These are phyloP conservation scores for Microdochium nivale DNA, from an alignment of 2,329 filamentous ascomycete species.

Conservation along the genomic window DNA sequence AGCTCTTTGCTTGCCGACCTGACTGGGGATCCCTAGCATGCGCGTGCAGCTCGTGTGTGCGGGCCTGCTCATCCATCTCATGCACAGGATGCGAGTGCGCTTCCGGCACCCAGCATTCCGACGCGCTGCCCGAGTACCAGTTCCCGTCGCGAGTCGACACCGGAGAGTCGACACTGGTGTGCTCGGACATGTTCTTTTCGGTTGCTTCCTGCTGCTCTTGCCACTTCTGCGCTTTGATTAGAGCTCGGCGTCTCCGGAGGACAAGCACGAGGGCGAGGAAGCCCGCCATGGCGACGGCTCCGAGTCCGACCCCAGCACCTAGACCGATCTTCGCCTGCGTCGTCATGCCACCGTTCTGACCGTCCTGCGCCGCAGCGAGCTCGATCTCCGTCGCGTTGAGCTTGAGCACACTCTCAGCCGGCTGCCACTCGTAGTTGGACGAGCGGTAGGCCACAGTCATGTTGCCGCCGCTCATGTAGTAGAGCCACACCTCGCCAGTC, in stretches of 20 bases:
- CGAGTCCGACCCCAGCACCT: constrained; percentile 16
- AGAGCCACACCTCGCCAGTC: constrained; percentile 17
- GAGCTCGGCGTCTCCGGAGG: constrained; percentile 9
- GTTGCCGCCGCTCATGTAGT: constrained; percentile 19
- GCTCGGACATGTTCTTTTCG: background rate
- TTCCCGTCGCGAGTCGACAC: background rate
- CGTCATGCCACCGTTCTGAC: constrained; percentile 1
- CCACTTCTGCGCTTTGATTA: background rate
- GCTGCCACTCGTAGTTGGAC: constrained; percentile 15
- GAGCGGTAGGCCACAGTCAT: constrained; percentile 18
- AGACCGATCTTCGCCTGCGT: constrained; percentile 8
- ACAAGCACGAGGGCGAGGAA: constrained; percentile 6
- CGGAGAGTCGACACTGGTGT: background rate
- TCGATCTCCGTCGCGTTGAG: constrained; percentile 5
- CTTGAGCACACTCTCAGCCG: constrained; percentile 11
- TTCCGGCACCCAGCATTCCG: background rate
- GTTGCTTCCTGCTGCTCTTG: constrained; percentile 1
- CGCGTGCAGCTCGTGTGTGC: background rate
- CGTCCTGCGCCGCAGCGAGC: background rate
- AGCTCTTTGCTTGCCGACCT: no score
- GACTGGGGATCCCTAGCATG: no score
- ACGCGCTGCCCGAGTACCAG: background rate
- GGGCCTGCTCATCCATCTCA: background rate
- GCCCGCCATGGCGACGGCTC: constrained; percentile 12
- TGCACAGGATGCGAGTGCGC: background rate